These are phyloP conservation scores for Crithidia fasciculata DNA, from an alignment of 208 protist species.

Conservation along the genomic window DNA sequence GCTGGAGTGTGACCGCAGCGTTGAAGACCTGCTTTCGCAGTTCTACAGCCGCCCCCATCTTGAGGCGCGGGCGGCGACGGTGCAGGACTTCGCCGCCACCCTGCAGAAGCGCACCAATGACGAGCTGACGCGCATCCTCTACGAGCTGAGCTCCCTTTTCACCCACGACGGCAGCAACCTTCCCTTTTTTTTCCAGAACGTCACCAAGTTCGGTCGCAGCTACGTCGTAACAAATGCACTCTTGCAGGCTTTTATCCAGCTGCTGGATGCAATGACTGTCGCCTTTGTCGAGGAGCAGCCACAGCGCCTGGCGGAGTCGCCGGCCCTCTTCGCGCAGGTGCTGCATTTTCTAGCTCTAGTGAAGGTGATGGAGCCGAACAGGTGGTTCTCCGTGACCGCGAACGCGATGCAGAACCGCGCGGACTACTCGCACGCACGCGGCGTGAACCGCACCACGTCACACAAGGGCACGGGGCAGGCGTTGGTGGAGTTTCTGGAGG, in stretches of 20 bases:
- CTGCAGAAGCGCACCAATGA: slow-evolving; percentile 60
- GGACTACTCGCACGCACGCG: slow-evolving; percentile 81
- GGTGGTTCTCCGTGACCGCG: slow-evolving; percentile 74
- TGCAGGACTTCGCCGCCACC: slow-evolving; percentile 78
- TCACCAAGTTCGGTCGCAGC: slow-evolving; percentile 72
- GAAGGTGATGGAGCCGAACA: slow-evolving; percentile 87
- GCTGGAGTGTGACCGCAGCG: slow-evolving; percentile 69
- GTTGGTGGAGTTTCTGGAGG: slow-evolving; percentile 65
- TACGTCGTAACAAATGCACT: slow-evolving; percentile 68
- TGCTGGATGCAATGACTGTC: slow-evolving; percentile 71
- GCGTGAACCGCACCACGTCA: slow-evolving; percentile 57
- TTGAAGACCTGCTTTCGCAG: slow-evolving; percentile 75
- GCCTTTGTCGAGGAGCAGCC: slow-evolving; percentile 71
- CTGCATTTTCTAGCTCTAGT: slow-evolving; percentile 86
- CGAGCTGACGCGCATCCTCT: slow-evolving; percentile 72
- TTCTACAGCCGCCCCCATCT: slow-evolving; percentile 63
- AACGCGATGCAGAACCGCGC: slow-evolving; percentile 75
- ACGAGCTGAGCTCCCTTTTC: slow-evolving; percentile 76
- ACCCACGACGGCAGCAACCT: slow-evolving; percentile 70
- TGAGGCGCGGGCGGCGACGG: slow-evolving; percentile 68
- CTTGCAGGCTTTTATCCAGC: slow-evolving; percentile 61
- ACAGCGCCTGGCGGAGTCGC: slow-evolving; percentile 60
- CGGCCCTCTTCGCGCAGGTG: slow-evolving; percentile 64
- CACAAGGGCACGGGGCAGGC: slow-evolving; percentile 63
- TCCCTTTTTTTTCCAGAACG: slow-evolving; percentile 62